A percentile compares a stretch with the other conserved stretches of the same genome.
Evolutionary conservation across 2,329 filamentous ascomycete genomes (phyloP).

Genomic region (Talaromyces rugulosus): DNA sequence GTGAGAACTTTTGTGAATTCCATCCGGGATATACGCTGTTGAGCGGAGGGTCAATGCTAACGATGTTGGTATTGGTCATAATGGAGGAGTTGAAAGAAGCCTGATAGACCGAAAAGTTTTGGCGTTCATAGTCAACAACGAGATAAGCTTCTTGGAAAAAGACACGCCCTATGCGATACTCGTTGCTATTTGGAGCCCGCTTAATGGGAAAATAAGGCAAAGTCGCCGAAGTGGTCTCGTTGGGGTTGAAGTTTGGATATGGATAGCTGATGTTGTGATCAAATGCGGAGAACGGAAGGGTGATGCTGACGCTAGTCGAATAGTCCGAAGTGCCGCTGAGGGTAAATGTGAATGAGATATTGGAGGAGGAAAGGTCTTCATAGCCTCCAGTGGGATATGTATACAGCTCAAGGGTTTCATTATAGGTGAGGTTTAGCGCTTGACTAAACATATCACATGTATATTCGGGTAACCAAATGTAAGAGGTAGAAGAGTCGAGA

Average conservation of each 20-base stretch:
- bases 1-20: background rate
- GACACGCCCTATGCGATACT: slow-evolving; percentile 35
- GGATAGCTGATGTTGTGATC: slow-evolving; percentile 13
- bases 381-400: background rate
- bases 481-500: slow-evolving; percentile 40
- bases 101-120: slow-evolving; percentile 32
- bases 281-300: slow-evolving; percentile 17
- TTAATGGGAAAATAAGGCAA: slow-evolving; percentile 37
- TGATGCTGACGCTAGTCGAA: background rate
- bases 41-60: background rate
- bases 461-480: slow-evolving; percentile 34
- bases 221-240: background rate
- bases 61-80: background rate
- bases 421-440: slow-evolving; percentile 14
- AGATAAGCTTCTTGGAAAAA: slow-evolving; percentile 41
- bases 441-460: slow-evolving; percentile 34
- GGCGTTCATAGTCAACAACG: slow-evolving; percentile 33
- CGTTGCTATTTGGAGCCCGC: slow-evolving; percentile 26
- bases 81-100: slow-evolving; percentile 24
- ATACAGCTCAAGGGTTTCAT: background rate
- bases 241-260: background rate
- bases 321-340: background rate
- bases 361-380: background rate
- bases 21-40: background rate
- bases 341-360: background rate